These are phyloP conservation scores for Sergeia podlipaevii DNA, from an alignment of 208 protist species.

Conservation along the genomic window DNA sequence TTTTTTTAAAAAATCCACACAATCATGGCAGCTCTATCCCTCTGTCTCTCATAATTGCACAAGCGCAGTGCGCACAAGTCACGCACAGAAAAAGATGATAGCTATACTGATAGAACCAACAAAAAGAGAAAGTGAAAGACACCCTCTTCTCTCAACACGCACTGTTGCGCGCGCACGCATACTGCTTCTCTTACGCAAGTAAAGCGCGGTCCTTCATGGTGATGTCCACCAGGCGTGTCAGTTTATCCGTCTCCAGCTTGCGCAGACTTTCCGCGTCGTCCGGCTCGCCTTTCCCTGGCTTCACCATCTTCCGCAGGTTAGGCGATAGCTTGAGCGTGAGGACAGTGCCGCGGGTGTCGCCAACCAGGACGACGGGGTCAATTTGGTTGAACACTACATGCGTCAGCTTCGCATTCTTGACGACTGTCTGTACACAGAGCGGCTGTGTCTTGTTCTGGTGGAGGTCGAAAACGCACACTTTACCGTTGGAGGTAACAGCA, in stretches of 20 bases:
- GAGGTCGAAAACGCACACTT: slow-evolving; percentile 92
- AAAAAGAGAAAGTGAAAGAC: too few species aligned
- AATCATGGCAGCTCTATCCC: too few species aligned
- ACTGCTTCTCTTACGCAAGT: slow-evolving; percentile 26
- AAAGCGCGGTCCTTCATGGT: slow-evolving; percentile 90
- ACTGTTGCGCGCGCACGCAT: neutral
- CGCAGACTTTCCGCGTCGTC: slow-evolving; percentile 47
- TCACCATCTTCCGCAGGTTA: slow-evolving; percentile 88
- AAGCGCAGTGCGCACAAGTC: too few species aligned
- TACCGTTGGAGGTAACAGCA: slow-evolving; percentile 94
- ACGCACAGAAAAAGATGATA: too few species aligned
- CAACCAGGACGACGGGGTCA: slow-evolving; percentile 93
- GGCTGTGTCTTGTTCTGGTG: slow-evolving; percentile 95
- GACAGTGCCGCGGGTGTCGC: slow-evolving; percentile 95
- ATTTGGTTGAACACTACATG: slow-evolving; percentile 93
- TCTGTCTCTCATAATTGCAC: too few species aligned
- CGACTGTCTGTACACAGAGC: slow-evolving; percentile 94
- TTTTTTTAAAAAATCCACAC: too few species aligned
- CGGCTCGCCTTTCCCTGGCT: slow-evolving; percentile 77
- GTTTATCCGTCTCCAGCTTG: slow-evolving; percentile 85
- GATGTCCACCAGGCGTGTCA: slow-evolving; percentile 86
- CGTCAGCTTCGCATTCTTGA: slow-evolving; percentile 96
- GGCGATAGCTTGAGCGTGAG: slow-evolving; percentile 95
- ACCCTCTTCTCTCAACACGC: slow-evolving; percentile 4
- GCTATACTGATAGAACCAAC: too few species aligned